Base-by-base conservation (phyloP, 495 filamentous ascomycete species). In the Penicillium dipodomyicola region DNA sequence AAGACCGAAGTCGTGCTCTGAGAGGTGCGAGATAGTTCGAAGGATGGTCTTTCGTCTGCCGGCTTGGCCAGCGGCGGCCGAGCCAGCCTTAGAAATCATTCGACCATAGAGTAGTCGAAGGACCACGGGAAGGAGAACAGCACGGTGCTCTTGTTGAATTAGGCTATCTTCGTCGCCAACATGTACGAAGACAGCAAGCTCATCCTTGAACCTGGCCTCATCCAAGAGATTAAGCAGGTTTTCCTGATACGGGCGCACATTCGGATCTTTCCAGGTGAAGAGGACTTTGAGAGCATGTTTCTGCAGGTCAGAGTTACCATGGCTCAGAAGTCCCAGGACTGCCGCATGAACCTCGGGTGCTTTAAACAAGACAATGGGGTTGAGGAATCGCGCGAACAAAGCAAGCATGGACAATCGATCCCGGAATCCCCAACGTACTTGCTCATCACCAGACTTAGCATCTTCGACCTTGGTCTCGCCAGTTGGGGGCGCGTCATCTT, bases 241-340 rank as follows among this genome's bases (percentile, higher is more conserved):
- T 61, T 96, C 92, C 58, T 92, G 82, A 64, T 96, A 97, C 3
- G 85, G 84, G 44, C 78, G 79, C 46, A 99, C 77, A 17, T 78
- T 83, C 3, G 87, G 76, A 35, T 82, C 78, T 67, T 96, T 97
- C 93, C 94, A 97, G 0, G 91, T 84, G 43, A 94, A 80, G 20
- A 99, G 82, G 29, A 88, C 90, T 64, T 90, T 92, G 33, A 99
- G 80, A 4, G 90, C 84, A 58, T 82, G 79, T 54, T 89, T 91
- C 62, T 99, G 94, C 15, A 96, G 80, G 56, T 96, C 92, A 25
- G 87, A 80, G 67, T 97, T 92, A 52, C 92, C 95, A 62, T 95
- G 92, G 19, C 84, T 82, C 30, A 97, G 74, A 33, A 96, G 80
- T 39, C 80, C 76, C 10, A 94, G 74, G 9, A 97, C 73, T 20